Evolutionary conservation across 306 rosid species (phyloP).

Genomic region (Aeschynomene evenia): DNA sequence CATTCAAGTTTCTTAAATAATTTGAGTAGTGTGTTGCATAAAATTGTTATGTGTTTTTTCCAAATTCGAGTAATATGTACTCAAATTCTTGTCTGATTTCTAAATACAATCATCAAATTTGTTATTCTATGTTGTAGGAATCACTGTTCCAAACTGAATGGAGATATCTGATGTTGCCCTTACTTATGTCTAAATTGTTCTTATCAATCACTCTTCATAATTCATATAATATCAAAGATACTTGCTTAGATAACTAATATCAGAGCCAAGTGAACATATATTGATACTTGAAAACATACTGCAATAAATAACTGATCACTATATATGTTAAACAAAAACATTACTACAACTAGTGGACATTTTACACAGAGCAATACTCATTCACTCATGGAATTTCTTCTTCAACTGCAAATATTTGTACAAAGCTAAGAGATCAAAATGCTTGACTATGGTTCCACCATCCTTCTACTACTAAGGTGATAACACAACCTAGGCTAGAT

Average conservation of each 20-base stretch:
- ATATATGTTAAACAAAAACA: background rate
- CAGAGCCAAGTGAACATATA: slow-evolving; percentile 8
- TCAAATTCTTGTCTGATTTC: background rate
- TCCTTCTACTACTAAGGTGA: slow-evolving; percentile 25
- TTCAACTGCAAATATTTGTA: slow-evolving; percentile 54
- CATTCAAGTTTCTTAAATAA: background rate
- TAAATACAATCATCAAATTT: background rate
- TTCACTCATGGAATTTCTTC: slow-evolving; percentile 34
- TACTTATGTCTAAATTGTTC: background rate
- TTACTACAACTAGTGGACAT: slow-evolving; percentile 8
- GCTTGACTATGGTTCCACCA: background rate
- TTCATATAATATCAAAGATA: background rate
- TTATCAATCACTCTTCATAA: background rate
- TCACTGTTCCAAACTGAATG: background rate
- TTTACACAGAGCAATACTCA: slow-evolving; percentile 24
- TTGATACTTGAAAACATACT: slow-evolving; percentile 1
- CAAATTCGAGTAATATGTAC: background rate
- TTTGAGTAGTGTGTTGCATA: background rate
- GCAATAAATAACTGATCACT: background rate
- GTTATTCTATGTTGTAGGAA: background rate
- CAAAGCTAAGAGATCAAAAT: slow-evolving; percentile 40
- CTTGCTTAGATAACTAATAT: background rate
- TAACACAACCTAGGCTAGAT: slow-evolving; percentile 25
- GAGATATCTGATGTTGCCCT: background rate
- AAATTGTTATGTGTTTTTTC: background rate